Conservation (phyloP, 228 moss, liverwort and hornwort genomes). For the Sphagnum fallax region DNA sequence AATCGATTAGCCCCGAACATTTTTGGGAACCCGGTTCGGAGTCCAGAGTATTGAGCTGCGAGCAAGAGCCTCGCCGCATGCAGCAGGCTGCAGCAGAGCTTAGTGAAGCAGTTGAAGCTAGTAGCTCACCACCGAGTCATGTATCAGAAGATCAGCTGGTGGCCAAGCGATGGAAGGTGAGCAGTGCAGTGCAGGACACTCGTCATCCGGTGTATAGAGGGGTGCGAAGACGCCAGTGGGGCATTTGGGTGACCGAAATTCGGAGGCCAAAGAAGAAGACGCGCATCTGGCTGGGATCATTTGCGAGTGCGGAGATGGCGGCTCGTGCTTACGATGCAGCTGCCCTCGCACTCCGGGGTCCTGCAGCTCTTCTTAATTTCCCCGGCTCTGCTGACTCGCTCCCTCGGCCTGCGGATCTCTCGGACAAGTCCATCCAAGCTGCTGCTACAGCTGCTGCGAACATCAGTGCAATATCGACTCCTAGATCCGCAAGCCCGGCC, state of each 20-base stretch:
- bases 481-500: too few relatives aligned
- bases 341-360: constrained; percentile 4
- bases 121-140: not conserved
- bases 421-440: constrained; percentile 4
- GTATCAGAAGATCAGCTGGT: not conserved
- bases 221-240: constrained; percentile 45
- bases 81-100: too few relatives aligned
- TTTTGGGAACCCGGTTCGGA: too few relatives aligned
- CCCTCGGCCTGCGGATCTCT: not conserved
- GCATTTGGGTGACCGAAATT: constrained; percentile 53
- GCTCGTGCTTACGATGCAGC: constrained; percentile 42
- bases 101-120: not conserved
- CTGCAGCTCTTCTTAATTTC: not conserved
- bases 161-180: not conserved
- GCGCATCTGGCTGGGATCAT: constrained; percentile 52
- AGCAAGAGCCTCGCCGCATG: too few relatives aligned
- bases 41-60: too few relatives aligned
- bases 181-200: constrained; percentile 10
- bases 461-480: not conserved
- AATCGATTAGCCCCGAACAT: too few relatives aligned
- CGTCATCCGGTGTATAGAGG: constrained; percentile 39
- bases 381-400: not conserved
- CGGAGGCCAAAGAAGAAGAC: constrained; percentile 46
- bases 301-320: constrained; percentile 51
- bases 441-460: constrained; percentile 10